These are phyloP conservation scores for Paulinella micropora DNA, from an alignment of 78 protist species.

Conservation along the genomic window DNA sequence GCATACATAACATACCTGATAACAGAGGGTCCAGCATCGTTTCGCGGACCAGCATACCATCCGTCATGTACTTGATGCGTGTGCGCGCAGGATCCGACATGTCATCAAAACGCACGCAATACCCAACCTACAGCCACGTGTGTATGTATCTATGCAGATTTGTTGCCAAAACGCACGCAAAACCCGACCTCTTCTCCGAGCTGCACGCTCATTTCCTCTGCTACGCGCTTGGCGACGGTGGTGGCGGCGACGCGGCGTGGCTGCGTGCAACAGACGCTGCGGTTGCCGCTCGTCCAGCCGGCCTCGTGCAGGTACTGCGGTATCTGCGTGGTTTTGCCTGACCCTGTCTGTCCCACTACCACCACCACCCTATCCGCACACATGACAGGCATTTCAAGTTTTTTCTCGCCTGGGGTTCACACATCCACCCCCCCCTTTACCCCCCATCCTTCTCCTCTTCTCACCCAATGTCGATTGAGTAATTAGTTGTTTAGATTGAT, in stretches of 20 bases:
- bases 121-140: conserved; percentile 49
- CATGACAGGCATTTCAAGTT: no score
- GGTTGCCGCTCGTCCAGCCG: conserved; percentile 64
- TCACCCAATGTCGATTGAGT: no score
- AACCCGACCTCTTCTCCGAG: conserved; percentile 51
- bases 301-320: conserved; percentile 51
- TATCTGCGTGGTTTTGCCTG: conserved; percentile 78
- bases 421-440: no score
- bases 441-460: no score
- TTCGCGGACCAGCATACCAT: neutral
- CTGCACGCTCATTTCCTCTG: conserved; percentile 60
- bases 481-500: no score
- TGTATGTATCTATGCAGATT: neutral
- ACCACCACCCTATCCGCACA: no score
- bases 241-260: conserved; percentile 95
- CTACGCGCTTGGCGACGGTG: conserved; percentile 83
- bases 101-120: conserved; percentile 66
- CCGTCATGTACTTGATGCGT: neutral
- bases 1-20: no score
- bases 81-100: neutral
- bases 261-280: conserved; percentile 78
- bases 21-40: neutral
- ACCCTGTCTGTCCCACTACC: conserved; percentile 79
- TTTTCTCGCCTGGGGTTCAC: no score
- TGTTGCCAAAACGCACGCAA: conserved; percentile 57